Base-by-base conservation (phyloP, 176 grass and related monocot species). In the Raddia guianensis region DNA sequence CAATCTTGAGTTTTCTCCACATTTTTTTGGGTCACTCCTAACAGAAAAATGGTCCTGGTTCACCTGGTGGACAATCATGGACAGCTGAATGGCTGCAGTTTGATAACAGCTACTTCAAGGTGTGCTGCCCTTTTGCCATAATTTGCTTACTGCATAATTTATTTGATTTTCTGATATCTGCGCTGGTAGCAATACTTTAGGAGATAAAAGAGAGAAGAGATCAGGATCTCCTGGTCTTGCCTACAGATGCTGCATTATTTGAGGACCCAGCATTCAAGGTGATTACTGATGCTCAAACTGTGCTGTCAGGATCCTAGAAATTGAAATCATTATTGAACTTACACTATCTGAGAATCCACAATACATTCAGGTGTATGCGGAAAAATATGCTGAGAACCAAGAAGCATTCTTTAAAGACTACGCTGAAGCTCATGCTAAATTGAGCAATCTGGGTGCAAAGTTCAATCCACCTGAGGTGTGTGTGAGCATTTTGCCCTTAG, bases 31-130 rank as follows among this genome's bases (percentile, higher is more conserved):
- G 27, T 9, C 63, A 16, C 11, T 45, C 83, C 65, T 69, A 33
- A 69, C 68, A 99, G 97, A 95, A 96, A 90, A 90, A 95, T 83
- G 97, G 97, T 53, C 97, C 93, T 82, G 97, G 97, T 72, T 93
- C 90, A 80, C 91, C 97, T 76, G 97, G 97, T 66, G 97, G 97
- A n/a, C 97, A 99, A 70, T 99, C 97, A 59, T 99, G 97, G 97
- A 99, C 97, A n/a, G 73, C 58, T 50, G 88, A 91, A 52, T 99
- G 97, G 93, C 85, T 99, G 64, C 93, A 88, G 70, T 96, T 99
- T 74, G 97, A 99, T 49, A 95, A 99, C 77, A 99, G 82, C 77
- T 99, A 95, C 72, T 99, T 95, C 86, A 99, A 78, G 80, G 97
- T 96, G 71, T 2, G 19, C 66, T 44, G 13, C 34, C 67, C 32